Conservation (phyloP, 768 basidiomycete genomes). For the Termitomyces sp. region DNA sequence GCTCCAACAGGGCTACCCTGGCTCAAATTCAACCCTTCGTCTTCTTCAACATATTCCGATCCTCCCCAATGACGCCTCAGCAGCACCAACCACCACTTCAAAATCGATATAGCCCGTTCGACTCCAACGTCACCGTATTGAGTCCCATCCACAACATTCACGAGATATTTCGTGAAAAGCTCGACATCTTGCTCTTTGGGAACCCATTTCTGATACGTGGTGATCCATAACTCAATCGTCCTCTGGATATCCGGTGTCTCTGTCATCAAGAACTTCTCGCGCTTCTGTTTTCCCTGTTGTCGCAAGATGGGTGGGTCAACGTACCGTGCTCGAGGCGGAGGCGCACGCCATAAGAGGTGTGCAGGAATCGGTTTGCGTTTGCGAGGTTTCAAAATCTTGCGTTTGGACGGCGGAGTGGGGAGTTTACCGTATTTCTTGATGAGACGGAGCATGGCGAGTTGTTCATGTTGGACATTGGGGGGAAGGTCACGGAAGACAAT, state of each 20-base stretch:
- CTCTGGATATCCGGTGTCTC: constrained; percentile 71
- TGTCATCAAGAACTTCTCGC: constrained; percentile 55
- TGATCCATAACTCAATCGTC: constrained; percentile 76
- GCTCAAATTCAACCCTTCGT: constrained; percentile 27
- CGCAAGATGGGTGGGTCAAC: constrained; percentile 50
- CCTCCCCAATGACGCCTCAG: constrained; percentile 61
- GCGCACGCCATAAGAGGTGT: constrained; percentile 42
- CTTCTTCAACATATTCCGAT: constrained; percentile 44
- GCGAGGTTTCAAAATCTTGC: constrained; percentile 54
- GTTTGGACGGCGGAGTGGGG: constrained; percentile 37
- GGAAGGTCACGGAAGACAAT: constrained; percentile 68
- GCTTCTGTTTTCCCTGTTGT: constrained; percentile 52
- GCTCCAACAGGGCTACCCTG: constrained; percentile 47
- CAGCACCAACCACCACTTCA: constrained; percentile 82
- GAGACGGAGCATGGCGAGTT: constrained; percentile 58
- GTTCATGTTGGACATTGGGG: constrained; percentile 66
- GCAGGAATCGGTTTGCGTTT: constrained; percentile 38
- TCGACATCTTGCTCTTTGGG: constrained; percentile 76
- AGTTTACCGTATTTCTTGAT: constrained; percentile 39
- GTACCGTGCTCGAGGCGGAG: constrained; percentile 55
- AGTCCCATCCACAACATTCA: constrained; percentile 59
- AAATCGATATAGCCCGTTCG: constrained; percentile 63
- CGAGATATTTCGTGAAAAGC: constrained; percentile 69
- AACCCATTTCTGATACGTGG: constrained; percentile 50
- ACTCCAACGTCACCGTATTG: constrained; percentile 57